phyloP scores from a whole-genome alignment of 208 protist species.

The Acanthamoeba royreba region DNA sequence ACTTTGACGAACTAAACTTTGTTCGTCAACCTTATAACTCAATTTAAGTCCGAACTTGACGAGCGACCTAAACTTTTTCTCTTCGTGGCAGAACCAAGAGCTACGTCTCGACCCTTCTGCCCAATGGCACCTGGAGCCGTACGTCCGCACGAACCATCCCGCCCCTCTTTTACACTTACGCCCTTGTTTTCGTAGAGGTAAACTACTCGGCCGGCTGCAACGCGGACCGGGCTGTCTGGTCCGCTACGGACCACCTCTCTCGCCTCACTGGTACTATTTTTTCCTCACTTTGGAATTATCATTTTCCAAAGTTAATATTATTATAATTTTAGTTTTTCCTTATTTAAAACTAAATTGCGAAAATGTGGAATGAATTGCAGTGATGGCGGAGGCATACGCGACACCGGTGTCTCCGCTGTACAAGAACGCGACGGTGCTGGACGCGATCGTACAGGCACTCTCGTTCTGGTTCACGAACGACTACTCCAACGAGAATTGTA shows the following conservation, averaged over 20 bases:
- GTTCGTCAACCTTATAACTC: too few relatives aligned
- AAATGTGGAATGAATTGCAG: too few relatives aligned
- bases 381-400: background rate
- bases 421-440: background rate
- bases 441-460: background rate
- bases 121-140: too few relatives aligned
- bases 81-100: too few relatives aligned
- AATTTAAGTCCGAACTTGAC: too few relatives aligned
- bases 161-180: background rate
- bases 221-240: background rate
- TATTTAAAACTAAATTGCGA: background rate
- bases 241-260: background rate
- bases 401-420: background rate
- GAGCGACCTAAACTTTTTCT: too few relatives aligned
- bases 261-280: background rate
- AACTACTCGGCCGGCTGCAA: background rate
- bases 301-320: background rate
- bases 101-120: too few relatives aligned
- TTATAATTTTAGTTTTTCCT: background rate
- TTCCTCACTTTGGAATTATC: background rate
- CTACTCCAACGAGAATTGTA: conserved; percentile 26
- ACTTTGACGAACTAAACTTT: too few relatives aligned
- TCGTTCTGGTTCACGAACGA: background rate
- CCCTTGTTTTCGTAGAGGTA: background rate
- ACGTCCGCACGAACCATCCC: too few relatives aligned